A percentile compares a stretch with the other conserved stretches of the same genome.
Evolutionary conservation across 169 alveolate genomes (phyloP).

Genomic region (Cryptosporidium meleagridis): DNA sequence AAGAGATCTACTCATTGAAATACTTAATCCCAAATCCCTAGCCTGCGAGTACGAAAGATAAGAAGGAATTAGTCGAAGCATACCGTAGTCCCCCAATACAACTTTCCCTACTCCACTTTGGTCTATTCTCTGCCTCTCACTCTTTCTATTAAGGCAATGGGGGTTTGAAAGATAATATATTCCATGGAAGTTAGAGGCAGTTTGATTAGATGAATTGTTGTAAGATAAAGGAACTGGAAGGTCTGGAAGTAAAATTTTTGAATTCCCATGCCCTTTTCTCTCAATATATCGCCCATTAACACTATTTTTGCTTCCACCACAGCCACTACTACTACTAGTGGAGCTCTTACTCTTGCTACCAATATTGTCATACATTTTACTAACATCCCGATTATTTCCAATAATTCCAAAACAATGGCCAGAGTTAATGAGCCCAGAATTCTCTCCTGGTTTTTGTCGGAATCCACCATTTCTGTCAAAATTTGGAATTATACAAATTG

Average conservation of each 20-base stretch:
- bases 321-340: background rate
- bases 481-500: constrained; percentile 50
- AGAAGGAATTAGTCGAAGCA: constrained; percentile 54
- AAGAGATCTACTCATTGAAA: constrained; percentile 71
- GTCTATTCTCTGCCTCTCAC: constrained; percentile 62
- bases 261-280: background rate
- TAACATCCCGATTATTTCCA: background rate
- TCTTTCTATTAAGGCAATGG: constrained; percentile 38
- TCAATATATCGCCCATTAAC: background rate
- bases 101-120: constrained; percentile 67
- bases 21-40: constrained; percentile 54
- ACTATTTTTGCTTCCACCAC: background rate
- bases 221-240: constrained; percentile 36
- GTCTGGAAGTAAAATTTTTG: constrained; percentile 18
- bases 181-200: background rate
- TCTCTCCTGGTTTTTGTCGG: background rate
- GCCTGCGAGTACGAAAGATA: constrained; percentile 50
- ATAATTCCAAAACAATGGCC: background rate
- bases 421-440: background rate
- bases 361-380: background rate
- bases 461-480: background rate
- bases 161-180: constrained; percentile 59
- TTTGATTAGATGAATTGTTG: background rate
- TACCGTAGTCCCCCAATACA: constrained; percentile 52
- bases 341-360: background rate